phyloP scores from a whole-genome alignment of 1,284 basidiomycete species.

The Cutaneotrichosporon sp. region DNA sequence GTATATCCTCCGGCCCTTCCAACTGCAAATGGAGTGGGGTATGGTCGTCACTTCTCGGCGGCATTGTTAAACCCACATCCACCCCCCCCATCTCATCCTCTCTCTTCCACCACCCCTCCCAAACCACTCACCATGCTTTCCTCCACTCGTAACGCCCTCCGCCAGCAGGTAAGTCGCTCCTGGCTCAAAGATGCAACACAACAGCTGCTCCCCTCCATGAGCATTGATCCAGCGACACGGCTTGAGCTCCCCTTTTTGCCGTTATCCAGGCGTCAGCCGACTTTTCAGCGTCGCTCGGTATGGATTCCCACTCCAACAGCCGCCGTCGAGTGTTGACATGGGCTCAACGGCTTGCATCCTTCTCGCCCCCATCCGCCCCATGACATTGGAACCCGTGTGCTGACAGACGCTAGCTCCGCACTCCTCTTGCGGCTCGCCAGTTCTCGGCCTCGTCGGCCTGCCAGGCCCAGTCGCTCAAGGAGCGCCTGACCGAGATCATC shows the following conservation, averaged over 20 bases:
- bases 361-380: no score
- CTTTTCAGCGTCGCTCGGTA: no score
- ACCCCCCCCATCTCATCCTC: neutral
- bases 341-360: no score
- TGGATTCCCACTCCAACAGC: no score
- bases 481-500: conserved; percentile 84
- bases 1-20: no score
- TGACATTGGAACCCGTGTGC: no score
- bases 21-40: neutral
- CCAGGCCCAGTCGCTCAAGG: conserved; percentile 72
- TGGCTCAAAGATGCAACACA: no score
- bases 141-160: conserved; percentile 25
- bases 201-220: neutral
- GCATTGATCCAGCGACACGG: neutral
- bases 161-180: conserved; percentile 29
- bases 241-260: no score
- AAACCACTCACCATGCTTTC: conserved; percentile 16
- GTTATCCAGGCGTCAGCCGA: no score
- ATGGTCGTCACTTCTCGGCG: conserved; percentile 4
- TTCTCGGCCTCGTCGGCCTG: conserved; percentile 58
- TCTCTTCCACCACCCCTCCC: conserved; percentile 1
- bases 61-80: conserved; percentile 2
- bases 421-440: conserved; percentile 36
- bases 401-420: conserved; percentile 9
- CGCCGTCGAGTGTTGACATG: no score